Conservation (phyloP, 2,329 filamentous ascomycete species). For the Colletotrichum higginsianum region DNA sequence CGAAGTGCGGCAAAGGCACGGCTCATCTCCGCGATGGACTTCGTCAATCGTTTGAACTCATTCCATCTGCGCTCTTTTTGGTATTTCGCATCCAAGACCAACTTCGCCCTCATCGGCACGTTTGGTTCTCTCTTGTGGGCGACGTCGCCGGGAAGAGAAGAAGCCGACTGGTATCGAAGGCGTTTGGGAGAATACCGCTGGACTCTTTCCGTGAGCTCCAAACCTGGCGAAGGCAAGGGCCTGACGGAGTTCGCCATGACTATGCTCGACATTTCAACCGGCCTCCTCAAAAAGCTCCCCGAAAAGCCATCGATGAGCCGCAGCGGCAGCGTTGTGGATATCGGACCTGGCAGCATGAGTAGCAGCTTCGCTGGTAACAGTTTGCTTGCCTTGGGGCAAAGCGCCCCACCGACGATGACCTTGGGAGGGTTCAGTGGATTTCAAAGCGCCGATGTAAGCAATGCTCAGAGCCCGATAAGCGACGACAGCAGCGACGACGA, state of each 20-base stretch:
- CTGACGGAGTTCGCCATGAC: slow-evolving; percentile 82
- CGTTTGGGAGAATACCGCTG: slow-evolving; percentile 92
- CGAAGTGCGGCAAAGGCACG: slow-evolving; percentile 94
- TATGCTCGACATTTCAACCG: slow-evolving; percentile 81
- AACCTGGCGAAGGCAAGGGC: slow-evolving; percentile 72
- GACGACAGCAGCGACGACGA: slow-evolving; percentile 70
- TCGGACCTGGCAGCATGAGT: slow-evolving; percentile 53
- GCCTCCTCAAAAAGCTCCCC: slow-evolving; percentile 77
- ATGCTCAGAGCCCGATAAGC: slow-evolving; percentile 66
- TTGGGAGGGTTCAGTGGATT: slow-evolving; percentile 59
- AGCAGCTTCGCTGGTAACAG: slow-evolving; percentile 52
- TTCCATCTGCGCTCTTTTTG: slow-evolving; percentile 92
- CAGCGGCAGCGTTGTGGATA: slow-evolving; percentile 65
- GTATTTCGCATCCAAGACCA: slow-evolving; percentile 90
- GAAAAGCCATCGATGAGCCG: slow-evolving; percentile 78
- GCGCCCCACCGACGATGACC: slow-evolving; percentile 38
- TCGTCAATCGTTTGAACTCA: slow-evolving; percentile 91
- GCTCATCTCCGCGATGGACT: slow-evolving; percentile 96
- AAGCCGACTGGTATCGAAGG: slow-evolving; percentile 92
- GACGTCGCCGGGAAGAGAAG: slow-evolving; percentile 87
- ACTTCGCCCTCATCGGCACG: slow-evolving; percentile 95
- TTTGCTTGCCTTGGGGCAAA: slow-evolving; percentile 40
- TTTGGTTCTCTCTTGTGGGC: slow-evolving; percentile 93
- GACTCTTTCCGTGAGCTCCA: slow-evolving; percentile 90
- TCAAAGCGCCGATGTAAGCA: slow-evolving; percentile 64